These are phyloP conservation scores for Serendipita sp. DNA, from an alignment of 768 basidiomycete genomes.

Conservation along the genomic window DNA sequence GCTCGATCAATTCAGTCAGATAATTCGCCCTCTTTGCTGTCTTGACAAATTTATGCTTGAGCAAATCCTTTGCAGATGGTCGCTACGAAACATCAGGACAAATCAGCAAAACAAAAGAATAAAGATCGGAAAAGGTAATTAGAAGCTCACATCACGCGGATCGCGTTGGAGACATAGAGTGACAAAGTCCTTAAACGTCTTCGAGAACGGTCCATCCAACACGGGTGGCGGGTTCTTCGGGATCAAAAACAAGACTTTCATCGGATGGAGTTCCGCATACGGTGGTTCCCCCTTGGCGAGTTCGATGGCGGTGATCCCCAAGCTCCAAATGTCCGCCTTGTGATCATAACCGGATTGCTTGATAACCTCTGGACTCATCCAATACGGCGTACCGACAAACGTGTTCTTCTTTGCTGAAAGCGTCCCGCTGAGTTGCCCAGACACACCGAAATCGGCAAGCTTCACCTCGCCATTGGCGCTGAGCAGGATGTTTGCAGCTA, in stretches of 20 bases:
- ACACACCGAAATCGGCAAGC: constrained; percentile 96
- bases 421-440: constrained; percentile 87
- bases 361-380: constrained; percentile 99
- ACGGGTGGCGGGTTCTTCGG: constrained; percentile 93
- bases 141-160: constrained; percentile 58
- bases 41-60: constrained; percentile 91
- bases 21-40: constrained; percentile 92
- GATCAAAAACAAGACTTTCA: constrained; percentile 98
- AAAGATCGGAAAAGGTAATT: background rate
- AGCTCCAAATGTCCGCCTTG: constrained; percentile 97
- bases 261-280: constrained; percentile 94
- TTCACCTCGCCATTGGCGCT: constrained; percentile 87
- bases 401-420: constrained; percentile 94
- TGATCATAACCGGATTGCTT: constrained; percentile 99
- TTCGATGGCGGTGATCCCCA: constrained; percentile 95
- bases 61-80: constrained; percentile 81
- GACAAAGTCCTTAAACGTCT: constrained; percentile 88
- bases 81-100: constrained; percentile 33
- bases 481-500: constrained; percentile 87
- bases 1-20: constrained; percentile 87
- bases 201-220: constrained; percentile 81
- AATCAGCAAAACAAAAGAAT: constrained; percentile 11
- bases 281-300: constrained; percentile 96
- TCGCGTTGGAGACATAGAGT: constrained; percentile 85
- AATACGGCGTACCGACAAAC: constrained; percentile 94